Base-by-base conservation (phyloP, 805 yeast species). In the Hyphopichia homilentoma region DNA sequence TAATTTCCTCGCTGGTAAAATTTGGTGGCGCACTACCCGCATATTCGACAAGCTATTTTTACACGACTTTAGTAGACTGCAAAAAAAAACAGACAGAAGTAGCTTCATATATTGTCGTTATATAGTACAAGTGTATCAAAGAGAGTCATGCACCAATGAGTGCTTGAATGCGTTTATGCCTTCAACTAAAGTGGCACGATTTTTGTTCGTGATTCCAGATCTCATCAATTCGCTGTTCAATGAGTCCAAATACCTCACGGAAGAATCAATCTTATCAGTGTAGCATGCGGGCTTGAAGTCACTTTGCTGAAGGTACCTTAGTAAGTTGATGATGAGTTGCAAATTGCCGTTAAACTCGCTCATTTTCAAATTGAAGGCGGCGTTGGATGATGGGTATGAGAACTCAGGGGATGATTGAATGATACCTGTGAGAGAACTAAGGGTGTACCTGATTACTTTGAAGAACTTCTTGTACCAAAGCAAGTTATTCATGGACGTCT, bases 391-490 rank as follows among this genome's bases (percentile, higher is more conserved):
- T 38, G 30, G 16, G 11, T 13, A 7, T 6, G 36, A 37, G n/a
- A n/a, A n/a, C 17, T 30, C 21, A 9, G 24, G 22, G 13, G 34
- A 36, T 2, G 42, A 25, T 7, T 32, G 37, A 7, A 58, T 33
- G 17, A 52, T 38, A 5, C 44, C 36, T 5, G 20, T 29, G 21
- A 57, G 47, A 17, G 63, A 52, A 28, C 27, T 31, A 21, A 56
- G 38, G 27, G 44, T 62, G 35, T 52, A 59, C 21, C 43, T 41
- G 11, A 67, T 50, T 21, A 66, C 68, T 26, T 61, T 61, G 47
- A 62, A 56, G 25, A 66, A 50, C 40, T 59, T 60, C 30, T 43
- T 48, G 34, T 52, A 52, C 65, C 68, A 62, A 27, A 55, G 51
- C 29, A 64, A 44, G 18, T 48, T 45, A 21, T 38, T 40, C 31